Conservation (phyloP, 306 rosid genomes). For the Begonia peltatifolia region DNA sequence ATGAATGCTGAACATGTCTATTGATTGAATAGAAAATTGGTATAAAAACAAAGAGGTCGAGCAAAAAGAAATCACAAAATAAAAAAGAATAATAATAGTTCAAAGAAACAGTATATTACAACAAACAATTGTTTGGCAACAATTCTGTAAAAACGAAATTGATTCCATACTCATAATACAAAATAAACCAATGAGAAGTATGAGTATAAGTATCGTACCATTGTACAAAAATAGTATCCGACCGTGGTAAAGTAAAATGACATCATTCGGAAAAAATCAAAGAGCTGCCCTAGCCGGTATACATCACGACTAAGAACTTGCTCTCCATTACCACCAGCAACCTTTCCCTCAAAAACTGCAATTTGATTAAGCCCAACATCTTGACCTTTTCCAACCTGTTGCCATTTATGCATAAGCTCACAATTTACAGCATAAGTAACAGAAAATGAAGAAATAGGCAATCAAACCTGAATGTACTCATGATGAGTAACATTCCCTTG, state of each 20-base stretch:
- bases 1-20: too few species aligned
- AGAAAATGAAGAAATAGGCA: slow-evolving; percentile 6
- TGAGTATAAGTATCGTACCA: slow-evolving; percentile 32
- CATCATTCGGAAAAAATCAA: slow-evolving; percentile 97
- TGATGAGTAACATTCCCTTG: slow-evolving; percentile 95
- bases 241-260: slow-evolving; percentile 86
- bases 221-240: slow-evolving; percentile 80
- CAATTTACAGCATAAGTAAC: not conserved
- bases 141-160: too few species aligned
- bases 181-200: too few species aligned
- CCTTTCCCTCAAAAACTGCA: slow-evolving; percentile 80
- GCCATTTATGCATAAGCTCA: not conserved
- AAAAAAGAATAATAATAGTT: too few species aligned
- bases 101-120: too few species aligned
- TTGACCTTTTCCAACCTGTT: slow-evolving; percentile 93
- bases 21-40: too few species aligned
- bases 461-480: slow-evolving; percentile 80
- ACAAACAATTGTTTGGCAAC: too few species aligned
- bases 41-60: too few species aligned
- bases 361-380: slow-evolving; percentile 97
- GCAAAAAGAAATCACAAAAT: too few species aligned
- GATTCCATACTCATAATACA: too few species aligned
- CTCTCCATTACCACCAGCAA: slow-evolving; percentile 91
- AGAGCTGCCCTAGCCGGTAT: slow-evolving; percentile 87
- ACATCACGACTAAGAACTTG: slow-evolving; percentile 96